Conservation (phyloP, 495 filamentous ascomycete genomes). For the Trypethelium eluteriae region DNA sequence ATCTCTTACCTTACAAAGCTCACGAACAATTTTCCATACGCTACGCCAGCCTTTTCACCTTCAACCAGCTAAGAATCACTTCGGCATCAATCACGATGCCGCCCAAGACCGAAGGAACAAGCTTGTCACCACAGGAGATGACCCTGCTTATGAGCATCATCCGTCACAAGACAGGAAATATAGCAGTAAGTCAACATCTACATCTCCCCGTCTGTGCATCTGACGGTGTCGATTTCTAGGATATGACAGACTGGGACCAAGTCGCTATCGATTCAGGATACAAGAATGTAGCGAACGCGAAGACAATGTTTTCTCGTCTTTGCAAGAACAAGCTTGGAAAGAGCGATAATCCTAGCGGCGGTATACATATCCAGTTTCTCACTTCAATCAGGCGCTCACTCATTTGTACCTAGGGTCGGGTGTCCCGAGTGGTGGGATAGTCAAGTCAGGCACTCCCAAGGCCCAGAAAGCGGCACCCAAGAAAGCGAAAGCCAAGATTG, state of each 20-base stretch:
- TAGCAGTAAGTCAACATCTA: neutral
- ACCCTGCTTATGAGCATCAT: neutral
- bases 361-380: too few species aligned
- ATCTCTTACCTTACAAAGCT: too few species aligned
- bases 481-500: too few species aligned
- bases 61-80: too few species aligned
- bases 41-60: too few species aligned
- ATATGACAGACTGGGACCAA: constrained; percentile 7
- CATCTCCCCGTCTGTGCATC: too few species aligned
- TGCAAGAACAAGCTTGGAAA: constrained; percentile 8
- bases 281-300: neutral
- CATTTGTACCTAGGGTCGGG: too few species aligned
- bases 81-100: neutral
- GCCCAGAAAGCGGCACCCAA: too few species aligned
- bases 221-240: neutral
- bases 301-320: constrained; percentile 4
- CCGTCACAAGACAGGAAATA: constrained; percentile 5
- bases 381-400: too few species aligned
- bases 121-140: neutral
- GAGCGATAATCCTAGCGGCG: neutral
- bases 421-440: too few species aligned
- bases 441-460: too few species aligned
- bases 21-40: too few species aligned
- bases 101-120: neutral
- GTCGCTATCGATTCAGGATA: neutral